A percentile compares a stretch with the other conserved stretches of the same genome.
These are phyloP conservation scores for Boehmeria nivea DNA, from an alignment of 306 rosid species.

Conservation along the genomic window DNA sequence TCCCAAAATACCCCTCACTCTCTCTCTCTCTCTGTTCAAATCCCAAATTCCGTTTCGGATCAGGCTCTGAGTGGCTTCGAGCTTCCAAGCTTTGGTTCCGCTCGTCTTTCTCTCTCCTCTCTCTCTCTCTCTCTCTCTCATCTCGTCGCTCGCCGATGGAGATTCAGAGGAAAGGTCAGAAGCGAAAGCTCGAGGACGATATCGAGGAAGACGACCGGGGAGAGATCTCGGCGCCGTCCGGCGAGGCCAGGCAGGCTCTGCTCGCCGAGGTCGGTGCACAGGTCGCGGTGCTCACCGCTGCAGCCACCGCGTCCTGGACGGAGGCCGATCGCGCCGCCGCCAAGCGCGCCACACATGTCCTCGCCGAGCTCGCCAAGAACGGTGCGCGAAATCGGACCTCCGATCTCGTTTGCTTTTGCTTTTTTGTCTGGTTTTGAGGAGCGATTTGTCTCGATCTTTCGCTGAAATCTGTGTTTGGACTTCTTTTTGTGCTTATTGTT, in stretches of 20 bases:
- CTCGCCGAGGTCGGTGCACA: conserved; percentile 56
- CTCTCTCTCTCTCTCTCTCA: conserved; percentile 5
- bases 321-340: conserved; percentile 86
- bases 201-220: conserved; percentile 41
- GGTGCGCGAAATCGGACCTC: conserved; percentile 34
- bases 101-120: conserved; percentile 4
- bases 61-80: conserved; percentile 24
- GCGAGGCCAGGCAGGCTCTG: conserved; percentile 52
- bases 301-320: conserved; percentile 67
- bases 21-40: background rate
- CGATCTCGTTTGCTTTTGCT: conserved; percentile 31
- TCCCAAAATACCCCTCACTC: conserved; percentile 38
- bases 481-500: background rate
- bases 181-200: conserved; percentile 84
- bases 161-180: conserved; percentile 82
- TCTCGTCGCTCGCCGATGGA: background rate
- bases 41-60: conserved; percentile 19
- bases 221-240: conserved; percentile 60
- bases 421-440: conserved; percentile 10
- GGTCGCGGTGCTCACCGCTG: conserved; percentile 59
- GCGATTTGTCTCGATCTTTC: conserved; percentile 2
- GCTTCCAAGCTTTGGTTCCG: conserved; percentile 20
- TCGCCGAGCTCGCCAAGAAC: conserved; percentile 94
- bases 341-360: conserved; percentile 93
- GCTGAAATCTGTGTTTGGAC: background rate